These are phyloP conservation scores for Ophiostoma tasmaniense DNA, from an alignment of 2,329 filamentous ascomycete species.

Conservation along the genomic window DNA sequence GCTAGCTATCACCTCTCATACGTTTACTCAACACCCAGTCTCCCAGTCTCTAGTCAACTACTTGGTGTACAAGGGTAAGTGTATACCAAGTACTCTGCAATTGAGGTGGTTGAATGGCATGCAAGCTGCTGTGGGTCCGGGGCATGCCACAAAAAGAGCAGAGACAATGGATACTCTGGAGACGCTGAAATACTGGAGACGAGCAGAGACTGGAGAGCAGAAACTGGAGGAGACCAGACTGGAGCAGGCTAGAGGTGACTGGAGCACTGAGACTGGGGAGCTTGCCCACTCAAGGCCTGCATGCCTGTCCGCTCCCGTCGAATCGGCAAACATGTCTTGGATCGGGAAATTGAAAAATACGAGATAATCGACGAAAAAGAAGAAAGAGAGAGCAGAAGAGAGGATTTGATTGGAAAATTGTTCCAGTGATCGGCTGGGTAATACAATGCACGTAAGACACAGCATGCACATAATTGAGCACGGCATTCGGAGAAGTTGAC, in stretches of 20 bases:
- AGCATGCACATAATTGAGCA: not conserved
- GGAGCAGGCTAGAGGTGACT: not conserved
- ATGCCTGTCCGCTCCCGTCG: conserved; percentile 1
- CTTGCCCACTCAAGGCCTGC: not conserved
- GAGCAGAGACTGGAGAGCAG: too few species aligned
- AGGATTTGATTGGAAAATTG: not conserved
- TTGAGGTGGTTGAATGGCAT: not conserved
- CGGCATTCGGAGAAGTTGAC: not conserved
- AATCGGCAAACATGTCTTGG: conserved; percentile 1
- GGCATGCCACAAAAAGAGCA: not conserved
- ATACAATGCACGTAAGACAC: not conserved
- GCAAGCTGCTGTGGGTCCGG: not conserved
- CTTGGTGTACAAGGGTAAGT: too few species aligned
- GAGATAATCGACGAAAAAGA: not conserved
- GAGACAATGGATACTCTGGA: not conserved
- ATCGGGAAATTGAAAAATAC: not conserved
- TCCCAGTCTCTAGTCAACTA: too few species aligned
- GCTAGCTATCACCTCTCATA: not conserved
- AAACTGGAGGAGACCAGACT: not conserved
- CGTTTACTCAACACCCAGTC: too few species aligned
- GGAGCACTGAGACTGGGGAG: not conserved
- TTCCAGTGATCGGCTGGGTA: not conserved
- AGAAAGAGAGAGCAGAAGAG: not conserved
- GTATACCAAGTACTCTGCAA: too few species aligned
- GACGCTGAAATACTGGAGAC: not conserved